phyloP scores from a whole-genome alignment of 73 alveolate genomes.

The Paramecium pentaurelia region DNA sequence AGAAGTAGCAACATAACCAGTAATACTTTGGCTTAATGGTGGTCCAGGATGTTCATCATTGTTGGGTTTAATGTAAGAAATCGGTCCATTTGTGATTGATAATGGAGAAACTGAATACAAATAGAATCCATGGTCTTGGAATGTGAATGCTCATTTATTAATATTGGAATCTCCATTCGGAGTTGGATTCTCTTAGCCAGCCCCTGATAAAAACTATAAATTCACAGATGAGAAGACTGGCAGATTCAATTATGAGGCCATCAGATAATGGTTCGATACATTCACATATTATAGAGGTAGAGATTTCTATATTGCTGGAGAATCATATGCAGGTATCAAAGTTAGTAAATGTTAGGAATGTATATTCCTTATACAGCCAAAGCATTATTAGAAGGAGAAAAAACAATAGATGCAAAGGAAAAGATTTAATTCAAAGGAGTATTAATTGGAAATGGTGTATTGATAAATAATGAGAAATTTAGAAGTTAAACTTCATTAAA shows the following conservation, averaged over 20 bases:
- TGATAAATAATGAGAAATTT: neutral
- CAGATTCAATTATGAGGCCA: slow-evolving; percentile 76
- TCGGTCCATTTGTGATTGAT: slow-evolving; percentile 94
- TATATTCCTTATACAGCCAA: slow-evolving; percentile 34
- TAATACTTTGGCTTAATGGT: slow-evolving; percentile 97
- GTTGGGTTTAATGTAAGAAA: slow-evolving; percentile 90
- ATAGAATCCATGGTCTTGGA: slow-evolving; percentile 93
- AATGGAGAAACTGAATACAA: slow-evolving; percentile 74
- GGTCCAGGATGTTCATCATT: slow-evolving; percentile 99
- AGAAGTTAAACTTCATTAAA: neutral
- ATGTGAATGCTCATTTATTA: slow-evolving; percentile 87
- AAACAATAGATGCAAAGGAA: neutral
- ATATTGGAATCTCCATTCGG: slow-evolving; percentile 98
- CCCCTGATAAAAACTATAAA: slow-evolving; percentile 7
- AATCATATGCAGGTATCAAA: slow-evolving; percentile 95
- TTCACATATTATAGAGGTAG: slow-evolving; percentile 78
- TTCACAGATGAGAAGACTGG: slow-evolving; percentile 70
- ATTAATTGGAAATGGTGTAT: slow-evolving; percentile 43
- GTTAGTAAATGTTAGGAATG: neutral
- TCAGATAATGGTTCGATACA: slow-evolving; percentile 68
- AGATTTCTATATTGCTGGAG: slow-evolving; percentile 92
- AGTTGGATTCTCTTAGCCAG: slow-evolving; percentile 90
- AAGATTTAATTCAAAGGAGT: neutral
- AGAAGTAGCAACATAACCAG: slow-evolving; percentile 76
- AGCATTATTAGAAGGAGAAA: neutral